These are phyloP conservation scores for Staphylotrichum longicolle DNA, from an alignment of 495 filamentous ascomycete species.

Conservation along the genomic window DNA sequence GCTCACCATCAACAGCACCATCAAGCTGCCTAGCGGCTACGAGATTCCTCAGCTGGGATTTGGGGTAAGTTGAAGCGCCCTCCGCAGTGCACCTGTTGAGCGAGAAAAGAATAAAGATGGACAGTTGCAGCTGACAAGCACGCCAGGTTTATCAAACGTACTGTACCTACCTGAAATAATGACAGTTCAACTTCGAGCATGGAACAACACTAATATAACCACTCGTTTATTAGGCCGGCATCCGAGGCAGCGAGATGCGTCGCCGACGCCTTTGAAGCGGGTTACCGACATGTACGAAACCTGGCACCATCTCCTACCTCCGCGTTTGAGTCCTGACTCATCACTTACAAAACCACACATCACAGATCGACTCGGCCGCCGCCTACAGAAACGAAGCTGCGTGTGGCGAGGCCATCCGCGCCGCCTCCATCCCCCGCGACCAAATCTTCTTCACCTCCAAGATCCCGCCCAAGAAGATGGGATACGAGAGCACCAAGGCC, in stretches of 20 bases:
- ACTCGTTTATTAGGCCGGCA: slow-evolving; percentile 28
- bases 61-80: slow-evolving; percentile 48
- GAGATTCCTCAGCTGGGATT: slow-evolving; percentile 74
- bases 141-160: slow-evolving; percentile 72
- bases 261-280: slow-evolving; percentile 61
- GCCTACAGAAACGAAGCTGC: slow-evolving; percentile 68
- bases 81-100: no score
- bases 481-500: slow-evolving; percentile 51
- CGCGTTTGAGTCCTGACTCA: neutral
- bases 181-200: no score
- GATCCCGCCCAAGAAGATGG: slow-evolving; percentile 43
- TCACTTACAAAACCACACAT: slow-evolving; percentile 3
- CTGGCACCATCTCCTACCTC: no score
- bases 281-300: slow-evolving; percentile 64
- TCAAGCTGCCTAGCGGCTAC: slow-evolving; percentile 71
- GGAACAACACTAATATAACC: neutral
- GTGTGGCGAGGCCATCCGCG: slow-evolving; percentile 60
- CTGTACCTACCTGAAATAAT: no score
- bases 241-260: slow-evolving; percentile 49
- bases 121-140: no score
- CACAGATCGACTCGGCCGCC: slow-evolving; percentile 66
- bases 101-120: no score
- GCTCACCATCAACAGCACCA: slow-evolving; percentile 60
- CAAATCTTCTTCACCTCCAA: slow-evolving; percentile 76
- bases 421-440: slow-evolving; percentile 51